Evolutionary conservation across 306 rosid genomes (phyloP), one percentile per base, ranked within the genome.

Genomic region (Phaseolus lunatus): DNA sequence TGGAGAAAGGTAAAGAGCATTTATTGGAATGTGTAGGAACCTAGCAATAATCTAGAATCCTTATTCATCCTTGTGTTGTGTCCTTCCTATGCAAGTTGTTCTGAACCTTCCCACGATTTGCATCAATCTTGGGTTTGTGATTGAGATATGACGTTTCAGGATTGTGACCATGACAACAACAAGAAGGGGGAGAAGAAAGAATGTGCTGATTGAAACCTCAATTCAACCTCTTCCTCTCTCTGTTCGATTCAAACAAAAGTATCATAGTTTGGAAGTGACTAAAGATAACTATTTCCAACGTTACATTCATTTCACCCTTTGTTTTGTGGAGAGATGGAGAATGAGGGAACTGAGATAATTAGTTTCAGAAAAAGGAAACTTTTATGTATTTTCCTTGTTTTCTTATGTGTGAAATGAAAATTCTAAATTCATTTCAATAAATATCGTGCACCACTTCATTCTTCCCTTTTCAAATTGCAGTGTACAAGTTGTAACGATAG

Each of bases 121-220:
- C 48, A 35, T 37, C 49, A 37, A 64, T 64, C 70, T 64, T 19
- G 39, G 70, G 18, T 65, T 66, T 4, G 52, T 66, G 71, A 66
- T 22, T 66, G 31, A 20, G 33, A 66, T 41, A 41, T 66, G 52
- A 65, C 70, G 5, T 65, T 19, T 65, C 29, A 10, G 50, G 50
- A 31, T 29, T 61, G 20, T 59, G 67, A 59, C 8, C 67, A n/a
- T 16, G 13, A 31, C 68, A n/a, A 35, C 39, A 35, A 45, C 5
- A 44, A 44, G n/a, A 4, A 5, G 4, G 48, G 18, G 43, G 0
- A 37, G 11, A 39, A 39, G 44, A 66, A 20, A 23, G 71, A 66
- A 66, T 66, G 52, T 66, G 52, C 52, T 41, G 71, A 66, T 66
- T 66, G 52, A 39, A 39, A 41, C 71, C 71, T 66, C 71, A 20